Evolutionary conservation across 352 stramenopile species (phyloP), one percentile per base, ranked within the genome.

Genomic region (Globisporangium uncinulatum): DNA sequence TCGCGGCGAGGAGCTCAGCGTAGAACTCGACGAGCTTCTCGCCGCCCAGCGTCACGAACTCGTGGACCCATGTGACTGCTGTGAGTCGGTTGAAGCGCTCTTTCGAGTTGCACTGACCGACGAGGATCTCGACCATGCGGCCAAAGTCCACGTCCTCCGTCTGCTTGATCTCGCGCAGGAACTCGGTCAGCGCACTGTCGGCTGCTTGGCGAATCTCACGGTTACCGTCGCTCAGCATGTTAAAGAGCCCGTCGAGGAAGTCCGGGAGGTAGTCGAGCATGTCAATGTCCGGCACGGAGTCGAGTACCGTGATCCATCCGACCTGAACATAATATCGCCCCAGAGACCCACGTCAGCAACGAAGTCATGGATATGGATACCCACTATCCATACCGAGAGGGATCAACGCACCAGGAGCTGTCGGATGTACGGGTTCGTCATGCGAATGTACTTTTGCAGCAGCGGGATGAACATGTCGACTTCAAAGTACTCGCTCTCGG

Each of bases 211-310:
- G 90, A 54, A 99, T 99, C 71, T 99, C 96, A 21, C 95, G 75
- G 72, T 99, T 99, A 5, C 89, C 95, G 71, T 99, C 97, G 62
- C 94, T 98, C 1, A 99, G 74, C 97, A 99, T 99, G 69, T 99
- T 99, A 61, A 99, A 99, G 19, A 99, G 73, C 0, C 97, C 97
- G 63, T 99, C 97, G 11, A 99, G 69, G 74, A 99, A 99, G 56
- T 99, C 97, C 2, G 85, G 85, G 44, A 95, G 67, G 79, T 97
- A 99, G 72, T 99, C 97, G 54, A 99, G 83, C 96, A 99, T 99
- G 66, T 98, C 95, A 59, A 99, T 99, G 61, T 99, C 96, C 1
- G 97, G 97, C 17, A 99, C 96, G 6, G 87, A 97, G 76, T 99
- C 97, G 47, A 99, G 81, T 8, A 99, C 89, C 0, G 95, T 99